These are phyloP conservation scores for Periconia macrospinosa DNA, from an alignment of 2,329 filamentous ascomycete species.

Conservation along the genomic window DNA sequence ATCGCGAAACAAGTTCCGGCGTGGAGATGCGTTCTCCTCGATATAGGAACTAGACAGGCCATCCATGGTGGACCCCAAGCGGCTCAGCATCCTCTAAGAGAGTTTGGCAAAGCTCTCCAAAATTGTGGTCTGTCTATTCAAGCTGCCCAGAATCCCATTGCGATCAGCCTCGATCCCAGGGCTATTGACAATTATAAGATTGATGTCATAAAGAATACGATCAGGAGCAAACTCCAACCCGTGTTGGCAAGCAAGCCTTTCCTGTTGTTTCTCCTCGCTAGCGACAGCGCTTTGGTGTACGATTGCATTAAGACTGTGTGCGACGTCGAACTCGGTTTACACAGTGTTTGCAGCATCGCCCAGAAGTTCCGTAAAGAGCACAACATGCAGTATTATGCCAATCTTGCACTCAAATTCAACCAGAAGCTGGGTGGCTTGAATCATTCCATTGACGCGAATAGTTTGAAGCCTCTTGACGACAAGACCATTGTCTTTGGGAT, in stretches of 20 bases:
- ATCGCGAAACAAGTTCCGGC: constrained; percentile 17
- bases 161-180: constrained; percentile 9
- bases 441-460: constrained; percentile 53
- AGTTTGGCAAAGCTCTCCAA: constrained; percentile 20
- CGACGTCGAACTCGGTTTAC: constrained; percentile 67
- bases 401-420: constrained; percentile 62
- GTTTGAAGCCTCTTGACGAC: constrained; percentile 61
- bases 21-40: constrained; percentile 36
- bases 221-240: constrained; percentile 54
- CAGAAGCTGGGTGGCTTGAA: constrained; percentile 64
- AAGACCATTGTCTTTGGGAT: constrained; percentile 86
- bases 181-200: constrained; percentile 34
- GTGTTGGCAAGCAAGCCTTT: constrained; percentile 45
- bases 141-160: constrained; percentile 12
- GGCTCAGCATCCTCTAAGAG: constrained; percentile 10
- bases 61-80: constrained; percentile 20
- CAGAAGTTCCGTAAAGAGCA: constrained; percentile 51
- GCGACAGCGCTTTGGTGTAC: constrained; percentile 33
- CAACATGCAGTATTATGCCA: constrained; percentile 40
- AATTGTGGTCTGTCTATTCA: constrained; percentile 27
- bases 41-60: constrained; percentile 19
- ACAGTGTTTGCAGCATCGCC: constrained; percentile 67
- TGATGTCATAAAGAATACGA: constrained; percentile 58
- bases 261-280: constrained; percentile 34
- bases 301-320: constrained; percentile 66